Evolutionary conservation across 805 yeast species (phyloP).

Genomic region (Starmerella stellata): DNA sequence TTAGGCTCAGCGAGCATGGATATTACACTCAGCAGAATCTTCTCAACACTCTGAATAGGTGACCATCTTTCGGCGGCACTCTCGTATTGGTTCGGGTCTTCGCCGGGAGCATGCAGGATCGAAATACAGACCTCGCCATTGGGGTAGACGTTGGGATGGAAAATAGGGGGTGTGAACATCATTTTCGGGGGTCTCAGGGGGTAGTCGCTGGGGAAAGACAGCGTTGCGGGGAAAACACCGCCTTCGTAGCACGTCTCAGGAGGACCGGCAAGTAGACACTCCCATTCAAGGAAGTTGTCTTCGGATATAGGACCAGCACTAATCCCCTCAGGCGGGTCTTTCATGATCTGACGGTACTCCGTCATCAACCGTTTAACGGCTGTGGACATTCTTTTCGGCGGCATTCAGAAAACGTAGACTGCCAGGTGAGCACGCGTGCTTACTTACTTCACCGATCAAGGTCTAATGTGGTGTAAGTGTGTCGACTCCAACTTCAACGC

Average conservation of each 20-base stretch:
- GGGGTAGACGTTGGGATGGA: constrained; percentile 84
- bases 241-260: constrained; percentile 69
- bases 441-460: no score
- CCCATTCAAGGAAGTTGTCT: constrained; percentile 62
- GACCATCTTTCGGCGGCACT: constrained; percentile 95
- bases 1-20: constrained; percentile 94
- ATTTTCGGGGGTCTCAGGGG: constrained; percentile 69
- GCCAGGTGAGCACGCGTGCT: no score
- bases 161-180: constrained; percentile 57
- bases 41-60: constrained; percentile 95
- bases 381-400: constrained; percentile 25
- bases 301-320: constrained; percentile 79
- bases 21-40: constrained; percentile 77
- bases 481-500: no score
- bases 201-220: constrained; percentile 60
- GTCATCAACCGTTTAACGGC: constrained; percentile 77
- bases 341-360: constrained; percentile 70
- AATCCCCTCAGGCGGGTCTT: constrained; percentile 87
- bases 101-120: constrained; percentile 89
- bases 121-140: constrained; percentile 95
- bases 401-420: no score
- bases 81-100: constrained; percentile 91
- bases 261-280: constrained; percentile 70
- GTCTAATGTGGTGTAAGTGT: no score
- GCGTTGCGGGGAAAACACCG: constrained; percentile 65